These are phyloP conservation scores for Talaromyces sp. DNA, from an alignment of 2,329 filamentous ascomycete genomes.

Conservation along the genomic window DNA sequence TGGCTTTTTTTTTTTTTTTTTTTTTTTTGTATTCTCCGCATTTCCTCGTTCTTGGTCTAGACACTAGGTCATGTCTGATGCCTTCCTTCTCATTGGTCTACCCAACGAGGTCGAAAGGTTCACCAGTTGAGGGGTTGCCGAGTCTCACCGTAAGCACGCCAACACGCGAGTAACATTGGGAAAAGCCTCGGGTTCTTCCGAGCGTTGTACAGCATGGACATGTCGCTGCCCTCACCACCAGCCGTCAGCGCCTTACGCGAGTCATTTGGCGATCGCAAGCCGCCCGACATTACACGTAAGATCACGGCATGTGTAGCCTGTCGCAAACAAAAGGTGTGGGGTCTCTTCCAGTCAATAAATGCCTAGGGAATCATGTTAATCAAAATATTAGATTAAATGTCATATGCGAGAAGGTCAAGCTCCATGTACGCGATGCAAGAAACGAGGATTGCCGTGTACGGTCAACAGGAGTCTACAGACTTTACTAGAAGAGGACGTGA, in stretches of 20 bases:
- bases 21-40: neutral
- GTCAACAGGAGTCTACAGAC: conserved; percentile 49
- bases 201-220: neutral
- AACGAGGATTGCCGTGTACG: conserved; percentile 43
- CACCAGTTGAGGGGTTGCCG: too few relatives aligned
- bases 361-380: neutral
- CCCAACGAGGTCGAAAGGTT: too few relatives aligned
- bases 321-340: conserved; percentile 30
- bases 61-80: neutral
- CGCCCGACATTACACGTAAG: conserved; percentile 38
- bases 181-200: neutral
- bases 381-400: conserved; percentile 41
- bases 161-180: too few relatives aligned
- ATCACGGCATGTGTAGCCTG: conserved; percentile 36
- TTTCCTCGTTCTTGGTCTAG: neutral
- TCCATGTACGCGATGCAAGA: conserved; percentile 46
- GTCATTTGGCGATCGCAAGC: conserved; percentile 39
- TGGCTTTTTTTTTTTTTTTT: too few relatives aligned
- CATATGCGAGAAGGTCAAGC: conserved; percentile 42
- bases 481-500: conserved; percentile 43
- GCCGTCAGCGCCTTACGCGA: conserved; percentile 28
- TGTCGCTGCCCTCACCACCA: conserved; percentile 3
- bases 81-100: neutral
- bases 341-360: neutral
- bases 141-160: too few relatives aligned